These are phyloP conservation scores for Cajanus cajan DNA, from an alignment of 306 rosid genomes.

Conservation along the genomic window DNA sequence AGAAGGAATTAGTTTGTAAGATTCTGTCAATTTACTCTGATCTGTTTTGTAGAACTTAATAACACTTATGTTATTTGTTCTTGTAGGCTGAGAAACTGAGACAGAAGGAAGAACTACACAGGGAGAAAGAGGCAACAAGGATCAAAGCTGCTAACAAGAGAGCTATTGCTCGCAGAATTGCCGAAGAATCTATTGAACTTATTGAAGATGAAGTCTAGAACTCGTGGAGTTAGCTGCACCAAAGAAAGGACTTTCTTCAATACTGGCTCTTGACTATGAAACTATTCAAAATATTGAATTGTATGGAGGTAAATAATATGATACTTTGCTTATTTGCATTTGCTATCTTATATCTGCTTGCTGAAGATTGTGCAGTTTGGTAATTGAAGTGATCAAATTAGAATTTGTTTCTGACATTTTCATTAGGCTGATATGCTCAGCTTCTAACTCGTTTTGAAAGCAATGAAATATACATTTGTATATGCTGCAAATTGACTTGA, in stretches of 20 bases:
- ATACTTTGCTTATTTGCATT: constrained; percentile 3
- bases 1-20: constrained; percentile 67
- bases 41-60: constrained; percentile 11
- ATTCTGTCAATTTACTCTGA: constrained; percentile 11
- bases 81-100: constrained; percentile 64
- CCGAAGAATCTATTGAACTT: constrained; percentile 67
- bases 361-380: not conserved
- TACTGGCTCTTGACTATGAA: constrained; percentile 61
- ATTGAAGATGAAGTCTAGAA: constrained; percentile 78
- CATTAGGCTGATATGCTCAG: not conserved
- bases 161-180: constrained; percentile 67
- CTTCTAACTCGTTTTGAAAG: not conserved
- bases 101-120: constrained; percentile 69
- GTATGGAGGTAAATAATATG: constrained; percentile 48
- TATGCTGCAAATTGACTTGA: not conserved
- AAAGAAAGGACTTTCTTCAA: constrained; percentile 62
- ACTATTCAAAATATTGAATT: constrained; percentile 61
- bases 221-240: constrained; percentile 77
- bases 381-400: not conserved
- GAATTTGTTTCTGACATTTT: not conserved
- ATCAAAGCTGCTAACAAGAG: constrained; percentile 72
- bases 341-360: not conserved
- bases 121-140: constrained; percentile 72
- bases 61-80: constrained; percentile 20
- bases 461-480: not conserved